Evolutionary conservation across 371 early-diverging fungal genomes (phyloP), one percentile per base, ranked within the genome.

Genomic region (Saksenaea vasiformis): DNA sequence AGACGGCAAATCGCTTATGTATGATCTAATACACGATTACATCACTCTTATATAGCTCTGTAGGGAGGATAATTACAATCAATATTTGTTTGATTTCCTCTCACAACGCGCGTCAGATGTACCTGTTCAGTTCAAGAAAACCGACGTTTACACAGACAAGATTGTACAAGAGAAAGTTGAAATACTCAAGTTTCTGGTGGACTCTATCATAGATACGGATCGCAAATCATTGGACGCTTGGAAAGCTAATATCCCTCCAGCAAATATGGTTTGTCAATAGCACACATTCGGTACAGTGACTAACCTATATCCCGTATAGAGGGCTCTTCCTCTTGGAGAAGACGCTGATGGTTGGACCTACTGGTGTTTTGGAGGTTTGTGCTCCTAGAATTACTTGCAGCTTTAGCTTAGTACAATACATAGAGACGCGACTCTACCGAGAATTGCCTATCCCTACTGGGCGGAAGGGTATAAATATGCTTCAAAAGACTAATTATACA

Each of bases 341-440:
- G 61, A 61, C 26, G 11, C 7, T n/a, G 54, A 61, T 11, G 61
- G 61, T 2, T 53, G 61, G 61, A 53, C 61, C 8, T 61, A 61
- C 26, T 61, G 61, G 61, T 24, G 47, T 28, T 31, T 61, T 34
- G 53, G 61, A 36, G 61, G 53, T 54, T 55, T 4, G 31, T 34
- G 7, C 11, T 26, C 0, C 2, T 9, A 24, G n/a, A 5, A 13
- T 34, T 15, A 0, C n/a, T 13, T 34, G n/a, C 3, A 1, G 5
- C 13, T 28, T 5, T 34, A 11, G 13, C 27, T 10, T n/a, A 13
- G 8, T 27, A 10, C 17, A 19, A n/a, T 8, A 7, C 22, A 3
- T 24, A 58, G 58, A 37, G 11, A 39, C 37, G 2, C 8, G 61
- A 36, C 22, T 61, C 5, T 61, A 61, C 53, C 27, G 61, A 31